A percentile compares a stretch with the other conserved stretches of the same genome.
Conservation (phyloP, 805 yeast species). For the Kodamaea lidongshanica region DNA sequence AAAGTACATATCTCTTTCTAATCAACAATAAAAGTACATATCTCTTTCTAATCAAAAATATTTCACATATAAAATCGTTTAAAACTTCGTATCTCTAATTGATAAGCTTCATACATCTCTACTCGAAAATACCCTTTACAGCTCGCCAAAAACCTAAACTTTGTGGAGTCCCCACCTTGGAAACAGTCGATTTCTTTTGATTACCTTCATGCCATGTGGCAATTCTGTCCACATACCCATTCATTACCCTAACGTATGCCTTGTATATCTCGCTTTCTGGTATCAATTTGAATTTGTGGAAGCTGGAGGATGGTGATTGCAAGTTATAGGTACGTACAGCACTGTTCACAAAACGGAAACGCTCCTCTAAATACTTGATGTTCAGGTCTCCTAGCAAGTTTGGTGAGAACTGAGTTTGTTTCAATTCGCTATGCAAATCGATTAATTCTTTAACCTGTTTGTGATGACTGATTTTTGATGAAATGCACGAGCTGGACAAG, state of each 20-base stretch:
- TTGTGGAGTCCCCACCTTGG: constrained; percentile 1
- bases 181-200: constrained; percentile 1
- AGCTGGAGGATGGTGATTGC: constrained; percentile 31
- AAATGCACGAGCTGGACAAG: constrained; percentile 6
- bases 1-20: no score
- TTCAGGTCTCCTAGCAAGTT: constrained; percentile 6
- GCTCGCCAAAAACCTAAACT: constrained; percentile 23
- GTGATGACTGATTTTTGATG: constrained; percentile 1
- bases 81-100: not conserved
- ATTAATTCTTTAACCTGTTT: constrained; percentile 4
- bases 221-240: constrained; percentile 10
- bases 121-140: constrained; percentile 22
- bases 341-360: constrained; percentile 18
- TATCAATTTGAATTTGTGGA: constrained; percentile 34
- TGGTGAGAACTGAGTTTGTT: not conserved
- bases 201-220: constrained; percentile 13
- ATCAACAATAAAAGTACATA: no score
- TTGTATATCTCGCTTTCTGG: constrained; percentile 21
- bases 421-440: constrained; percentile 1
- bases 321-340: constrained; percentile 31
- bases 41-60: no score
- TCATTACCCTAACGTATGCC: constrained; percentile 14
- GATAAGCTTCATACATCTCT: not conserved
- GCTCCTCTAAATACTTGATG: constrained; percentile 17
- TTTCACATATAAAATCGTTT: no score